phyloP scores from a whole-genome alignment of 2,329 filamentous ascomycete species.

The Neofusicoccum kwambonambiense region DNA sequence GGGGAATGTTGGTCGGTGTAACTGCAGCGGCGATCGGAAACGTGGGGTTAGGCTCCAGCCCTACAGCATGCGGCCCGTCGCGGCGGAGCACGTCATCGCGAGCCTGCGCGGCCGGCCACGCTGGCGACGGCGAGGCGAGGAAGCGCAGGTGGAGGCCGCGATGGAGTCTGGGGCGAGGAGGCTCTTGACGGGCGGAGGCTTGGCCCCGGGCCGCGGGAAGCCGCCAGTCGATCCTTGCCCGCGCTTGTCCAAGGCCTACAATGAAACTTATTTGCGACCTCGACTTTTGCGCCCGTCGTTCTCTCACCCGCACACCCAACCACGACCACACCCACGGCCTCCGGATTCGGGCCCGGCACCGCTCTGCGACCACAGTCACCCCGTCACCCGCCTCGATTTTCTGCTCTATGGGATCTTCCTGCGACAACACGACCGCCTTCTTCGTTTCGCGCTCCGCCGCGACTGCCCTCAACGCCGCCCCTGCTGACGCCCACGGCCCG shows the following conservation, averaged over 20 bases:
- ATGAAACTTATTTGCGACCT: slow-evolving; percentile 18
- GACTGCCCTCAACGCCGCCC: slow-evolving; percentile 31
- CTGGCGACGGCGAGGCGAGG: neutral
- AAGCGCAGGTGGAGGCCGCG: neutral
- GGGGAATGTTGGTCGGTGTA: slow-evolving; percentile 4
- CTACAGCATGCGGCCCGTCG: slow-evolving; percentile 6
- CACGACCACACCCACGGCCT: neutral
- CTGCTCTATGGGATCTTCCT: slow-evolving; percentile 47
- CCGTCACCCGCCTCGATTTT: neutral
- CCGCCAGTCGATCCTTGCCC: slow-evolving; percentile 16
- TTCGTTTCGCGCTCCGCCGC: slow-evolving; percentile 31
- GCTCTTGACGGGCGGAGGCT: neutral
- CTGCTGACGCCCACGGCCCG: slow-evolving; percentile 23
- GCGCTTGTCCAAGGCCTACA: slow-evolving; percentile 2
- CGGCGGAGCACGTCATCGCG: slow-evolving; percentile 11
- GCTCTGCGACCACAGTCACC: neutral
- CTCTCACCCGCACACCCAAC: slow-evolving; percentile 4
- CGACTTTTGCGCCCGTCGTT: neutral
- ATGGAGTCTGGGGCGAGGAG: neutral
- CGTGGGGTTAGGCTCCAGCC: slow-evolving; percentile 4
- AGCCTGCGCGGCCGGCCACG: neutral
- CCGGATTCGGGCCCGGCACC: slow-evolving; percentile 13
- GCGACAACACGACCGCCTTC: slow-evolving; percentile 32
- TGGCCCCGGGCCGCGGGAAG: slow-evolving; percentile 13
- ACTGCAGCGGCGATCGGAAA: slow-evolving; percentile 5